Base-by-base conservation (phyloP, 2,329 filamentous ascomycete species). In the Ceratocystis destructans region DNA sequence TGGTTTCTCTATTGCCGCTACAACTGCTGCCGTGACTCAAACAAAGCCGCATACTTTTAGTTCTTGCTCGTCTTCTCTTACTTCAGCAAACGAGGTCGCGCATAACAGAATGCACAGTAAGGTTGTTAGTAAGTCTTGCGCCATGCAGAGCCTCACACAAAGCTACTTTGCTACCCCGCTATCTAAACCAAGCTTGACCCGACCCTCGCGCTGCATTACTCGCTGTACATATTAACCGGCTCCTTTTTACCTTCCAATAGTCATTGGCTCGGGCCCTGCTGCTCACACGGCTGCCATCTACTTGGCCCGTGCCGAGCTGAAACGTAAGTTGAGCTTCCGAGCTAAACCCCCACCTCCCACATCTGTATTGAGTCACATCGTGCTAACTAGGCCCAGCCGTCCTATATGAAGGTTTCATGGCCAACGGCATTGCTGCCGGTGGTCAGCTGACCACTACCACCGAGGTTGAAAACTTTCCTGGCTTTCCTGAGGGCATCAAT, bases 201-300 rank as follows among this genome's bases (percentile, higher is more conserved):
- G 62, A 3, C 44, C n/a, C 22, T 15, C 44, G 5, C 6, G 15
- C 10, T 6, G 28, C 25, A 41, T 61, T 28, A 10, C 7, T 64
- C 17, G 12, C 12, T 48, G 15, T 28, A 28, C 41, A 28, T 64
- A 48, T 48, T 64, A 50, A 64, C 46, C 31, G 7, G 8, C 25
- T 33, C 46, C 44, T 53, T 48, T 61, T 61, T 62, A 15, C 61
- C 57, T 33, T 8, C 48, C 22, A 69, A n/a, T 67, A 86, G 83
- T 91, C 74, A 88, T 90, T 78, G 92, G 94, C 80, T 99, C 94
- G 69, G 94, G 94, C 80, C 94, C 94, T 70, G 94, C 92, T 72
- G 94, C 92, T 77, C 94, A 99, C 80, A 99, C 94, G 61, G 94
- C 94, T 69, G 94, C 94, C 76, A 86, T 99, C 75, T 99, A 99